Evolutionary conservation across 1,284 basidiomycete genomes (phyloP), one percentile per base, ranked within the genome.

Genomic region (Pyrrhoderma noxium): DNA sequence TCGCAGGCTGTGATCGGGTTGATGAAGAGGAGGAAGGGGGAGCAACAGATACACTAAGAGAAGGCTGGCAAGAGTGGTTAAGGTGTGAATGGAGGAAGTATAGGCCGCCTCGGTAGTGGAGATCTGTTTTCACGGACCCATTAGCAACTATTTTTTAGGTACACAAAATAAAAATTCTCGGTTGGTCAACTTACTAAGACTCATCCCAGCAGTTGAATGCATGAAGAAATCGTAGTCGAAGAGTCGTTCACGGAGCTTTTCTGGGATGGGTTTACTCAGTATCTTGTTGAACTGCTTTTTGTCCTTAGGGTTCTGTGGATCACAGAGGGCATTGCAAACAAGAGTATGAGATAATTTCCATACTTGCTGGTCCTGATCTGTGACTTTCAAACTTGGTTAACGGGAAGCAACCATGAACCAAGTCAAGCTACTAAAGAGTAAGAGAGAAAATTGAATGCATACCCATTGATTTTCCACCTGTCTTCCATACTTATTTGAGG

Each of bases 21-120:
- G 54, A 80, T 67, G 62, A 84, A 91, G 16, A 77, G 79, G 19
- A 88, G 80, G 35, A 84, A 83, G 41, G 87, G 60, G 27, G 27
- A 5, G 11, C 5, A 11, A 31, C 11, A 11, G 27, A 31, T 5
- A 31, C 11, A 31, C 27, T 31, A 5, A 31, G 27, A 62, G 91
- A 93, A 0, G 92, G 89, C 3, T 68, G 64, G 66, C 91, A 95
- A 13, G 76, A 76, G 64, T 94, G 92, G 67, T 94, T 94, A 37
- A 94, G 65, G 62, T 93, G 89, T 1, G 89, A 86, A 65, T 95
- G 91, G 8, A 95, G 75, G 5, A 77, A 75, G 66, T 93, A 94
- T 8, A 94, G 70, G 1, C 90, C 92, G 3, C 92, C 92, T 56
- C 91, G 89, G 2, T 83, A 80, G 67, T 94, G 92, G 53, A 91